Base-by-base conservation (phyloP, 2,329 filamentous ascomycete genomes). In the Verticillium klebahnii region DNA sequence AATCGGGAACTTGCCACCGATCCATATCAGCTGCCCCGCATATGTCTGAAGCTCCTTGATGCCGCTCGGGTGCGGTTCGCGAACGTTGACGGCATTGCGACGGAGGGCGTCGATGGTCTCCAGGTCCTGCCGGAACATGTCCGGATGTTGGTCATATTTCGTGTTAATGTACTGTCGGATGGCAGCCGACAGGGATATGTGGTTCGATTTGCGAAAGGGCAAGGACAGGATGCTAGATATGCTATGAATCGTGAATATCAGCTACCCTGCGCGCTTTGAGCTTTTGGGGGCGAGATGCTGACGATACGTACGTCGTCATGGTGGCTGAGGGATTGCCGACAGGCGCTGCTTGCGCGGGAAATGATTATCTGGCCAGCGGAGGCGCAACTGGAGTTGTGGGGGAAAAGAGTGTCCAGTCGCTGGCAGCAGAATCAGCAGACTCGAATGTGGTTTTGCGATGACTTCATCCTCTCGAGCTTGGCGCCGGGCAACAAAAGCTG, bases 91-190 rank as follows among this genome's bases (percentile, higher is more conserved):
- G n/a, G 95, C 95, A 73, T 96, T 91, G 65, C 85, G 85, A 5
- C 95, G 89, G 62, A 98, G 80, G 57, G 86, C 82, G 72, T 98
- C 93, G 70, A 99, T 93, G 67, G 90, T 85, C 71, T 93, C 88
- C 62, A 87, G 86, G 78, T 99, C 95, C 66, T 91, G 85, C 65
- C 87, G 86, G 77, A 99, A 99, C 89, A 97, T 96, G 75, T 97
- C 93, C 37, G 95, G 94, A 73, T 97, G 94, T 74, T 99, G 95
- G 76, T 98, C 94, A 89, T 98, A 98, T 83, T 98, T 97, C 75
- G 87, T 89, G 64, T 93, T 96, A 71, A 99, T 98, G 80, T 99
- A 98, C 73, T 95, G 89, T 67, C 91, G 92, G 73, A 99, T 93
- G 58, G 93, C 90, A 64, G 86, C 82, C 61, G 91, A 90, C 64